Conservation (phyloP, 75 land plant species). For the Adiantum capillusveneris region DNA sequence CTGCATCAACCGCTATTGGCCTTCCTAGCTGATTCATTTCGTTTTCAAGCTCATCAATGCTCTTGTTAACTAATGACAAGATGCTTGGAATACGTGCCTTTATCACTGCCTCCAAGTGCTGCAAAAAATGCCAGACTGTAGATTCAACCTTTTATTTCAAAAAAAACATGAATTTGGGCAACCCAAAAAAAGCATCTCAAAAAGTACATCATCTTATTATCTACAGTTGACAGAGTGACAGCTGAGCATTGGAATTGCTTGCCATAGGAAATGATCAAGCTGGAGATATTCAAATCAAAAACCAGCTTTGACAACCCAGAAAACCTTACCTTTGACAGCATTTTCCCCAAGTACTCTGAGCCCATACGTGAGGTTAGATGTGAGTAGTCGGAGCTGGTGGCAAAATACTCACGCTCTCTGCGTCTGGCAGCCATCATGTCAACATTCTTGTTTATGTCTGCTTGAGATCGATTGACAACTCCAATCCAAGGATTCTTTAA, state of each 20-base stretch:
- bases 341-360: slow-evolving; percentile 76
- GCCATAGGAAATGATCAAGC: background rate
- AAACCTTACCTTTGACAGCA: slow-evolving; percentile 58
- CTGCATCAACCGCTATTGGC: slow-evolving; percentile 75
- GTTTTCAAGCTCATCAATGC: slow-evolving; percentile 66
- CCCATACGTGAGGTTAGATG: slow-evolving; percentile 68
- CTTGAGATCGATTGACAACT: slow-evolving; percentile 83
- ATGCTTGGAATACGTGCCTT: slow-evolving; percentile 74
- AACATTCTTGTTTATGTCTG: slow-evolving; percentile 72
- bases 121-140: too few relatives aligned
- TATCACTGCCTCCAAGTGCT: slow-evolving; percentile 77
- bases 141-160: too few relatives aligned
- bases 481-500: slow-evolving; percentile 85
- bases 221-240: too few relatives aligned
- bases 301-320: background rate
- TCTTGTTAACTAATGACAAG: slow-evolving; percentile 56
- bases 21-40: slow-evolving; percentile 73
- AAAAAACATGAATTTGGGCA: background rate
- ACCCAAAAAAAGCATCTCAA: background rate
- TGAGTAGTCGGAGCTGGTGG: slow-evolving; percentile 58
- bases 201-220: too few relatives aligned
- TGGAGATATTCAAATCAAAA: too few relatives aligned
- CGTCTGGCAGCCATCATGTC: slow-evolving; percentile 78
- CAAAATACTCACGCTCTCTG: slow-evolving; percentile 71
- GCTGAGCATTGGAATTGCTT: too few relatives aligned